Conservation (phyloP, 2,329 filamentous ascomycete species). For the Colletotrichum sp. region DNA sequence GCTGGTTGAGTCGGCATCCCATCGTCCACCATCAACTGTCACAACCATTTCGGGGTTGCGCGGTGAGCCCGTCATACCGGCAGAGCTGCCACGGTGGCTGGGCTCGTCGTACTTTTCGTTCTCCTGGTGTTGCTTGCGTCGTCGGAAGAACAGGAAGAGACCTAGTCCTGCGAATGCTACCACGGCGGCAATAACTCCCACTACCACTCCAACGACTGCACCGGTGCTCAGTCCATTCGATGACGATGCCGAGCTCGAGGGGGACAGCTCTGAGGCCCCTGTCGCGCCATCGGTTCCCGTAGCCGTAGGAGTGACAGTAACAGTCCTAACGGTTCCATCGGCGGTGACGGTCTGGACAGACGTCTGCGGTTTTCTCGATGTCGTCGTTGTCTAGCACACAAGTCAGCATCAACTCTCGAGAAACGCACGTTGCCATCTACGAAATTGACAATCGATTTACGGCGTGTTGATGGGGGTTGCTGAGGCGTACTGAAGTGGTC, state of each 20-base stretch:
- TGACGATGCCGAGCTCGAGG: background rate
- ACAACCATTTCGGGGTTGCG: slow-evolving; percentile 48
- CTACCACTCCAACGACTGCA: slow-evolving; percentile 51
- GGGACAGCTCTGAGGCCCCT: slow-evolving; percentile 1
- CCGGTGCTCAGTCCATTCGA: slow-evolving; percentile 45
- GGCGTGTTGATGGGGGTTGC: slow-evolving; percentile 7
- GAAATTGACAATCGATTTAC: background rate
- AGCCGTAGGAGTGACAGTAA: slow-evolving; percentile 55
- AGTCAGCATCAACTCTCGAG: background rate
- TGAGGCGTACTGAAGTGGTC: slow-evolving; percentile 16
- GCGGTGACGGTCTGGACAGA: slow-evolving; percentile 59
- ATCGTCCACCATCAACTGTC: slow-evolving; percentile 28
- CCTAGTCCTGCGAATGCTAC: slow-evolving; percentile 39
- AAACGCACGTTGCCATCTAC: background rate
- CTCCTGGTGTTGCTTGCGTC: slow-evolving; percentile 48
- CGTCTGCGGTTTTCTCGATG: background rate
- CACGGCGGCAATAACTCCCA: slow-evolving; percentile 41
- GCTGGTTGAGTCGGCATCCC: slow-evolving; percentile 11
- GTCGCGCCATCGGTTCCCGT: slow-evolving; percentile 24
- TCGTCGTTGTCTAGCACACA: background rate
- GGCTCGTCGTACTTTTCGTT: slow-evolving; percentile 48
- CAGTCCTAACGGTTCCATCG: slow-evolving; percentile 57
- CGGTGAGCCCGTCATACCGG: slow-evolving; percentile 50
- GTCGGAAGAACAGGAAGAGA: slow-evolving; percentile 50
- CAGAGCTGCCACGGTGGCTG: slow-evolving; percentile 56